Evolutionary conservation across 2,329 filamentous ascomycete species (phyloP).

Genomic region (Fusarium siculi): DNA sequence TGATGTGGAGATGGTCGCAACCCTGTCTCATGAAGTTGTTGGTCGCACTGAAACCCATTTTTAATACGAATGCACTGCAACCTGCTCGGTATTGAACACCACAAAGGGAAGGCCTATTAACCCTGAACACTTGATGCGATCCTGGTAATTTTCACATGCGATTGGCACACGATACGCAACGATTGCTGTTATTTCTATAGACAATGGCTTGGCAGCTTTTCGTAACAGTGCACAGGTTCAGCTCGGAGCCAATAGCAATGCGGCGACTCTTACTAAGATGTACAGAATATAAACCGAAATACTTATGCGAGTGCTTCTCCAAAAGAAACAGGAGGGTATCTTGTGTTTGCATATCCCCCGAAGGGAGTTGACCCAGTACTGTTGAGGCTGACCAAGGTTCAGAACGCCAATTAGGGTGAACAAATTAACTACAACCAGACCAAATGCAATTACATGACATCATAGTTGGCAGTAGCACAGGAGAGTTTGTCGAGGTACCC

Average conservation of each 20-base stretch:
- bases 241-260: rapidly evolving
- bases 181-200: not conserved
- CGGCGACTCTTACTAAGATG: too few species aligned
- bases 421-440: not conserved
- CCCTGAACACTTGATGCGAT: not conserved
- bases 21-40: not conserved
- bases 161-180: not conserved
- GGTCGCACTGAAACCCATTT: not conserved
- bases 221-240: too few species aligned
- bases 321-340: too few species aligned
- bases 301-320: too few species aligned
- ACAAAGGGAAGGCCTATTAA: not conserved
- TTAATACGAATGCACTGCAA: not conserved
- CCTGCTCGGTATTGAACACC: not conserved
- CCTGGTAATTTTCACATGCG: not conserved
- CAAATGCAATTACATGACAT: not conserved
- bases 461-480: too few species aligned
- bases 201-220: not conserved
- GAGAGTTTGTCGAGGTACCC: rapidly evolving
- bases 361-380: not conserved
- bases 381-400: not conserved
- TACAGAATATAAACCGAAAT: too few species aligned
- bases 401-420: not conserved
- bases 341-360: too few species aligned
- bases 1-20: not conserved